Conservation (phyloP, 208 protist genomes). For the Acanthamoeba pearcei region DNA sequence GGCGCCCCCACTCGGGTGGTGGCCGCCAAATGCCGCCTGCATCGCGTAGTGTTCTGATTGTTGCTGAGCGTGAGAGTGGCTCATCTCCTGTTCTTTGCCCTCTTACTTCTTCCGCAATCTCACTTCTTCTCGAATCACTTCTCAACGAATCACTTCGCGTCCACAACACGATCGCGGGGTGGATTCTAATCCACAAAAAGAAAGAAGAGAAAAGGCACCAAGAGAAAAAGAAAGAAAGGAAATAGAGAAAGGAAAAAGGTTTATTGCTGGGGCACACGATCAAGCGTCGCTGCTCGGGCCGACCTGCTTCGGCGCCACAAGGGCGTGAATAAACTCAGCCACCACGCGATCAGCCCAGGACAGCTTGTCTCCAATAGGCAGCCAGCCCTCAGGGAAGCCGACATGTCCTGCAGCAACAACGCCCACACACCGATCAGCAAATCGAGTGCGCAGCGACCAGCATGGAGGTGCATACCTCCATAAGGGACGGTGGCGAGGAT, state of each 20-base stretch:
- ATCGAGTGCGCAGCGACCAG: background rate
- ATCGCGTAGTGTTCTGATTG: too few species aligned
- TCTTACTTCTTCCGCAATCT: background rate
- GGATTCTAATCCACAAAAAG: too few species aligned
- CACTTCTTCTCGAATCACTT: background rate
- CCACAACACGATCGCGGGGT: too few species aligned
- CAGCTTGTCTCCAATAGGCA: slow-evolving; percentile 6
- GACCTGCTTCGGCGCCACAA: background rate
- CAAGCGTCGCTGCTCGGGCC: background rate
- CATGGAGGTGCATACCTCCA: background rate
- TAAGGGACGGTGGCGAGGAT: slow-evolving; percentile 26
- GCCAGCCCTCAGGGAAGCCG: slow-evolving; percentile 20
- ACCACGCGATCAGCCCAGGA: slow-evolving; percentile 48
- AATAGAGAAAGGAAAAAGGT: background rate
- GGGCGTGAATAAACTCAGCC: slow-evolving; percentile 17
- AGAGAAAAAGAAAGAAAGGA: background rate
- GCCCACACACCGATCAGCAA: background rate
- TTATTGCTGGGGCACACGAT: background rate
- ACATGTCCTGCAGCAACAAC: slow-evolving; percentile 39
- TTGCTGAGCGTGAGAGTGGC: too few species aligned
- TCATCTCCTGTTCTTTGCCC: too few species aligned
- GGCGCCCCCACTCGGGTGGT: background rate
- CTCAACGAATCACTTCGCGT: too few species aligned
- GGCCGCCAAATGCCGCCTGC: too few species aligned
- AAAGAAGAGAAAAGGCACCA: background rate